Percentiles rank a stretch among this genome's conserved stretches.
Conservation (phyloP, 805 yeast genomes). For the Monosporozyma siamensis region DNA sequence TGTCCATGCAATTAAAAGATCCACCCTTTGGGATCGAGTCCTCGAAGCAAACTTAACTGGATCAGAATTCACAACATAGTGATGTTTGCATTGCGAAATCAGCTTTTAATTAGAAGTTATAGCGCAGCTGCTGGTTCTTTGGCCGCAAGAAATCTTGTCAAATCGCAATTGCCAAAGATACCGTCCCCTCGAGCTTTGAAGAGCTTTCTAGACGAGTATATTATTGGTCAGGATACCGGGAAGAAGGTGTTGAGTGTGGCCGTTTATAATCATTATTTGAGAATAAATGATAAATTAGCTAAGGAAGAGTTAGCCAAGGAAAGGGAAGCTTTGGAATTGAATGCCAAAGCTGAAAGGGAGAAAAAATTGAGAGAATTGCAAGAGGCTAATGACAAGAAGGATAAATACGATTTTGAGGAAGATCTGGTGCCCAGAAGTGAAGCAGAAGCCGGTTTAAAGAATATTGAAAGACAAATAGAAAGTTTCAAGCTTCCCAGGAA, state of each 20-base stretch:
- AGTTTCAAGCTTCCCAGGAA: not conserved
- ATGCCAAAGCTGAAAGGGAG: slow-evolving; percentile 3
- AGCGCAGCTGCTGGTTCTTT: not conserved
- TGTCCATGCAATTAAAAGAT: no score
- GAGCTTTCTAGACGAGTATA: slow-evolving; percentile 39
- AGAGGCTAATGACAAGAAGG: not conserved
- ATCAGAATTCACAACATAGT: no score
- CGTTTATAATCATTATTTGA: slow-evolving; percentile 47
- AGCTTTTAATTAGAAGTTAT: slow-evolving; percentile 1
- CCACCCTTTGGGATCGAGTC: no score
- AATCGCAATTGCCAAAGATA: slow-evolving; percentile 16
- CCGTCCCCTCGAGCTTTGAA: slow-evolving; percentile 43
- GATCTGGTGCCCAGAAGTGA: slow-evolving; percentile 20
- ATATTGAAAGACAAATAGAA: slow-evolving; percentile 25
- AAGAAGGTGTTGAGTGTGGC: slow-evolving; percentile 54
- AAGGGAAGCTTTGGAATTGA: slow-evolving; percentile 24
- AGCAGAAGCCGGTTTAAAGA: slow-evolving; percentile 24
- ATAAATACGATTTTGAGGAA: slow-evolving; percentile 7
- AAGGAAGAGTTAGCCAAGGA: slow-evolving; percentile 24
- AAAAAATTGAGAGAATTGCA: not conserved
- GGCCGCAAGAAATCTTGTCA: slow-evolving; percentile 15
- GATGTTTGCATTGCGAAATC: not conserved
- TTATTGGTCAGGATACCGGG: slow-evolving; percentile 48
- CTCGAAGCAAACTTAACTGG: no score
- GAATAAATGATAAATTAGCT: slow-evolving; percentile 36